Conservation (phyloP, 768 basidiomycete species). For the Pulveroboletus sp. region DNA sequence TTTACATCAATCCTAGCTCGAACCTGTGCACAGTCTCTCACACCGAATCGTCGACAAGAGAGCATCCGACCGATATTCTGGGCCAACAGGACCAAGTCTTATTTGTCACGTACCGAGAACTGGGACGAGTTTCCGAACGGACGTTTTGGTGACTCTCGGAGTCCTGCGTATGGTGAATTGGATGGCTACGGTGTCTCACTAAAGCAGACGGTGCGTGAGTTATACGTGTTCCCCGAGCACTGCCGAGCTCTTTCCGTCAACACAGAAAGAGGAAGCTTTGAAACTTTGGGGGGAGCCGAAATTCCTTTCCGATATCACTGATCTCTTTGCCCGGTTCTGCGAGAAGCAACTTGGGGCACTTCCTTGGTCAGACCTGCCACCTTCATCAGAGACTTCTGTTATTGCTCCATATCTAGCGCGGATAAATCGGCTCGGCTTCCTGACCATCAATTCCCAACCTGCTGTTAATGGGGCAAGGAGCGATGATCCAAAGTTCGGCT, state of each 20-base stretch:
- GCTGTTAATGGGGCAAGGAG: conserved; percentile 88
- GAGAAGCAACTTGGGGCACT: conserved; percentile 63
- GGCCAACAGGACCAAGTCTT: conserved; percentile 95
- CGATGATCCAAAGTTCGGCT: conserved; percentile 82
- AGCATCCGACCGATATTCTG: conserved; percentile 98
- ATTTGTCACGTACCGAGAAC: conserved; percentile 92
- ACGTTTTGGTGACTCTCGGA: conserved; percentile 94
- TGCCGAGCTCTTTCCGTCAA: conserved; percentile 5
- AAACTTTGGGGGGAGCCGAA: conserved; percentile 85
- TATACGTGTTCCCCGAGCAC: neutral
- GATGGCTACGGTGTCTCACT: conserved; percentile 95
- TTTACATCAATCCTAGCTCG: neutral
- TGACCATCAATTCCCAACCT: conserved; percentile 97
- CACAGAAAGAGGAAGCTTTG: conserved; percentile 84
- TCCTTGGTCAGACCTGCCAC: conserved; percentile 93
- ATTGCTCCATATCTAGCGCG: conserved; percentile 76
- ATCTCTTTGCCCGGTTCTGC: conserved; percentile 85
- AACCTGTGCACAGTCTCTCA: conserved; percentile 61
- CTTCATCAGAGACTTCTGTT: conserved; percentile 74
- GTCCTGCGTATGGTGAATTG: conserved; percentile 96
- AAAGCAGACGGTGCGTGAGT: conserved; percentile 68
- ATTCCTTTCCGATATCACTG: conserved; percentile 55
- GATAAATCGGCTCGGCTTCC: conserved; percentile 88
- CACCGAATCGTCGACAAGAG: conserved; percentile 85
- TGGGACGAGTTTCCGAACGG: conserved; percentile 99